A percentile compares a stretch with the other conserved stretches of the same genome.
These are phyloP conservation scores for Teunomyces panamensis DNA, from an alignment of 805 yeast genomes.

Conservation along the genomic window DNA sequence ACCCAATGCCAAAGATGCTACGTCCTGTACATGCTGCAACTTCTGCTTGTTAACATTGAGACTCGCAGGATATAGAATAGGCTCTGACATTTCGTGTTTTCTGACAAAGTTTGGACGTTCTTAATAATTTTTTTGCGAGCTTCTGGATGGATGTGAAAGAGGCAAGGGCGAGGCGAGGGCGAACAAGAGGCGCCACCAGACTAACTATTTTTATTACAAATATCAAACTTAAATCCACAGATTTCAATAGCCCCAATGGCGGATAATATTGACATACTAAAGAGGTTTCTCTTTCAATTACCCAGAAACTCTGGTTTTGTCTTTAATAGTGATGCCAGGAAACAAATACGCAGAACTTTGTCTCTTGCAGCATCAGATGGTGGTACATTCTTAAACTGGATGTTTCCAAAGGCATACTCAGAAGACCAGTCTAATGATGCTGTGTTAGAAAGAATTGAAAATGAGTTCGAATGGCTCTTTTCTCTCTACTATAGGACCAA, in stretches of 20 bases:
- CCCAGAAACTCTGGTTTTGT: conserved; percentile 33
- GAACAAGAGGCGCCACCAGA: background rate
- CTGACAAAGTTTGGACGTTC: background rate
- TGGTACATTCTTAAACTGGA: conserved; percentile 36
- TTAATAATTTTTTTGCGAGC: background rate
- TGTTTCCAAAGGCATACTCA: conserved; percentile 34
- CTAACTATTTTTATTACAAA: background rate
- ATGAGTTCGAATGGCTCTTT: conserved; percentile 32
- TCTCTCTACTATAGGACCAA: conserved; percentile 23
- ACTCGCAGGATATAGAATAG: conserved; percentile 21
- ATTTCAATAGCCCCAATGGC: background rate
- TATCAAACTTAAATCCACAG: background rate
- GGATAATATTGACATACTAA: conserved; percentile 12
- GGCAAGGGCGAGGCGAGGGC: background rate
- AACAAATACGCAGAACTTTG: conserved; percentile 41
- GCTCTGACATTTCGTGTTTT: conserved; percentile 6
- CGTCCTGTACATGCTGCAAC: conserved; percentile 32
- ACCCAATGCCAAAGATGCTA: conserved; percentile 36
- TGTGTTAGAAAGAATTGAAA: conserved; percentile 14
- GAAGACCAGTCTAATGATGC: background rate
- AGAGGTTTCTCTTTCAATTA: conserved; percentile 35
- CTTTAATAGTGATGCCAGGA: conserved; percentile 25
- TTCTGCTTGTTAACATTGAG: conserved; percentile 29
- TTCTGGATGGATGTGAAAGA: background rate
- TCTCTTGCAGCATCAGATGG: conserved; percentile 40